These are phyloP conservation scores for Annulohypoxylon stygium DNA, from an alignment of 495 filamentous ascomycete genomes.

Conservation along the genomic window DNA sequence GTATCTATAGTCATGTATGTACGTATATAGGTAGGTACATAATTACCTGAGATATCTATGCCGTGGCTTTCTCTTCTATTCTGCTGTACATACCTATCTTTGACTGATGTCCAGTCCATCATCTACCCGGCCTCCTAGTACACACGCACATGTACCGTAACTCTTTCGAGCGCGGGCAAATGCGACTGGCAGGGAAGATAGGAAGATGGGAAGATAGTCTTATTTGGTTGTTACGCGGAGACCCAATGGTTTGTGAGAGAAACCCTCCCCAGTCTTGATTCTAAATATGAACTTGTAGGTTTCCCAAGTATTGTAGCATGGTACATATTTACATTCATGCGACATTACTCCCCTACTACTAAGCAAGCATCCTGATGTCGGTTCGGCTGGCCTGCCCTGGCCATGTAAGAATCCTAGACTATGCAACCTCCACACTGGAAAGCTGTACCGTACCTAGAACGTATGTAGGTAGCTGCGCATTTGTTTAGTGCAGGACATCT, in stretches of 20 bases:
- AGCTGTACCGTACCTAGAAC: conserved; percentile 39
- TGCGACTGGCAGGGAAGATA: conserved; percentile 27
- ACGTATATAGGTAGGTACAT: background rate
- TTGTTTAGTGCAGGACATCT: conserved; percentile 40
- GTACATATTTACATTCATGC: conserved; percentile 36
- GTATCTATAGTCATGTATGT: conserved; percentile 1
- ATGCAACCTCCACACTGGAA: conserved; percentile 50
- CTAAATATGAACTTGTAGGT: conserved; percentile 41
- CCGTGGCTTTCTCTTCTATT: background rate
- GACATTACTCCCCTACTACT: conserved; percentile 35
- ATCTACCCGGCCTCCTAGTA: conserved; percentile 15
- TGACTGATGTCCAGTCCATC: conserved; percentile 16
- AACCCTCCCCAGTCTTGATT: conserved; percentile 37
- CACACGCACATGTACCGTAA: conserved; percentile 24
- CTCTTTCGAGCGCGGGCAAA: conserved; percentile 20
- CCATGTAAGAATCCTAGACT: conserved; percentile 45
- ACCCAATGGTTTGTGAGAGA: conserved; percentile 33
- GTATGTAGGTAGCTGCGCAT: conserved; percentile 27
- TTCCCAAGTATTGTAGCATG: conserved; percentile 12
- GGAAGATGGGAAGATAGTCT: conserved; percentile 13
- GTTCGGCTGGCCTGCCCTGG: conserved; percentile 40
- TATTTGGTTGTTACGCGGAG: conserved; percentile 23
- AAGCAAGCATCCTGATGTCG: conserved; percentile 39
- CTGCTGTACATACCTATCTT: conserved; percentile 23
- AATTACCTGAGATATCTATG: background rate